Conservation (phyloP, 176 grass and related monocot species). For the Oropetium thomaeum region DNA sequence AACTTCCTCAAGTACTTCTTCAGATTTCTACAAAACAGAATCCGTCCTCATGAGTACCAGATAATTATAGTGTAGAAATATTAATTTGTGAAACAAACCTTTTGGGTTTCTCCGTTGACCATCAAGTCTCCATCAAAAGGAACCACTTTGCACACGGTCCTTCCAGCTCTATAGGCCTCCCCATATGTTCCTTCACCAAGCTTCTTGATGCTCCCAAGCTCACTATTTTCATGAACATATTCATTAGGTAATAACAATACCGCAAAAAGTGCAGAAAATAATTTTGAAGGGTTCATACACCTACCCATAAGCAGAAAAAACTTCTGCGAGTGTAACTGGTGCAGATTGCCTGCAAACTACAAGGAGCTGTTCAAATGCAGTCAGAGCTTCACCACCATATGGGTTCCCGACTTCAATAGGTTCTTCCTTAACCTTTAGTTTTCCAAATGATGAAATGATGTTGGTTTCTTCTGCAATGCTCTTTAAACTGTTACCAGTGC, state of each 20-base stretch:
- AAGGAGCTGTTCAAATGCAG: conserved; percentile 72
- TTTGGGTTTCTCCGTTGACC: conserved; percentile 89
- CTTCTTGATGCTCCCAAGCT: conserved; percentile 58
- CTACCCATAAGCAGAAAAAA: conserved; percentile 74
- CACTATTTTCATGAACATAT: conserved; percentile 43
- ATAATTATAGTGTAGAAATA: conserved; percentile 8
- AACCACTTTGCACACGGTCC: conserved; percentile 85
- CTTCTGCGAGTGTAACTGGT: conserved; percentile 61
- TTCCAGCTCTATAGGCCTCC: conserved; percentile 82
- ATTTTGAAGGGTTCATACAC: conserved; percentile 32
- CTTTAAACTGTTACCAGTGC: conserved; percentile 27
- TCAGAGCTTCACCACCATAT: conserved; percentile 48
- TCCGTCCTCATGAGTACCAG: conserved; percentile 29
- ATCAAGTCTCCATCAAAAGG: conserved; percentile 77
- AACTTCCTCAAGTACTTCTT: conserved; percentile 93
- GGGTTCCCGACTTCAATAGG: conserved; percentile 21
- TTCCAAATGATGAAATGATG: conserved; percentile 41
- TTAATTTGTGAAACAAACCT: conserved; percentile 53
- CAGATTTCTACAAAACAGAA: conserved; percentile 61
- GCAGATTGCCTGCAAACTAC: conserved; percentile 68
- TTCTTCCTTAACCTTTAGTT: conserved; percentile 60
- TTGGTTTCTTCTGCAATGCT: conserved; percentile 11
- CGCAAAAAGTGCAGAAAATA: conserved; percentile 21
- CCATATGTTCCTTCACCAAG: conserved; percentile 94
- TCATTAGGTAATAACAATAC: conserved; percentile 25